Evolutionary conservation across 306 rosid species (phyloP).

Genomic region (Cucumis hystrix): DNA sequence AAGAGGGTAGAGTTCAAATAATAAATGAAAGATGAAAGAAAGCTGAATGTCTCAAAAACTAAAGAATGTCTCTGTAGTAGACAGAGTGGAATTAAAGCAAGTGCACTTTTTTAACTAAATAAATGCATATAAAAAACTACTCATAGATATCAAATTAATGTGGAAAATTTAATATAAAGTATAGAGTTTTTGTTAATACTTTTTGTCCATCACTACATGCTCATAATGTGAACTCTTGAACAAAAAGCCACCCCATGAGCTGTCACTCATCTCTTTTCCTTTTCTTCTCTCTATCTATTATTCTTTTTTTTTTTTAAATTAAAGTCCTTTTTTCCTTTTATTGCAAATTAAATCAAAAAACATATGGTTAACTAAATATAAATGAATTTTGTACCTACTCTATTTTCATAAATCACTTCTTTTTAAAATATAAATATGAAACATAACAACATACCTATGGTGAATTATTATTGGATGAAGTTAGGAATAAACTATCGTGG

Average conservation of each 20-base stretch:
- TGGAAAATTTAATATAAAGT: not conserved
- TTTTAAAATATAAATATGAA: too few relatives aligned
- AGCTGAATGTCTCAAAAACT: not conserved
- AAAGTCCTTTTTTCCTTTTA: not conserved
- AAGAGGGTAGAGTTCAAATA: not conserved
- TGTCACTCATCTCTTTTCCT: not conserved
- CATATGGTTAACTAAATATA: too few relatives aligned
- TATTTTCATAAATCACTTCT: too few relatives aligned
- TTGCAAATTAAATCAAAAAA: too few relatives aligned
- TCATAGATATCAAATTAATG: not conserved
- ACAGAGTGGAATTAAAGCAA: not conserved
- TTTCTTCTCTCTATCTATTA: not conserved
- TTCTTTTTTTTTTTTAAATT: not conserved
- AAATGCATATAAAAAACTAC: not conserved
- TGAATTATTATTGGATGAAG: too few relatives aligned
- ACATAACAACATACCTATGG: too few relatives aligned
- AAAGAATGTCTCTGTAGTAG: not conserved
- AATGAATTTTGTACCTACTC: too few relatives aligned
- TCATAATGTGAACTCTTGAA: not conserved
- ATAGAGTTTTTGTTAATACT: not conserved
- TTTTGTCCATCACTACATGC: not conserved
- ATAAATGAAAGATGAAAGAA: not conserved
- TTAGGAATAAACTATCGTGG: too few relatives aligned
- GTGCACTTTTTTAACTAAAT: not conserved
- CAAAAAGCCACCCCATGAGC: not conserved